Evolutionary conservation across 257 asterid genomes (phyloP), one percentile per base, ranked within the genome.

Genomic region (Phtheirospermum japonicum): DNA sequence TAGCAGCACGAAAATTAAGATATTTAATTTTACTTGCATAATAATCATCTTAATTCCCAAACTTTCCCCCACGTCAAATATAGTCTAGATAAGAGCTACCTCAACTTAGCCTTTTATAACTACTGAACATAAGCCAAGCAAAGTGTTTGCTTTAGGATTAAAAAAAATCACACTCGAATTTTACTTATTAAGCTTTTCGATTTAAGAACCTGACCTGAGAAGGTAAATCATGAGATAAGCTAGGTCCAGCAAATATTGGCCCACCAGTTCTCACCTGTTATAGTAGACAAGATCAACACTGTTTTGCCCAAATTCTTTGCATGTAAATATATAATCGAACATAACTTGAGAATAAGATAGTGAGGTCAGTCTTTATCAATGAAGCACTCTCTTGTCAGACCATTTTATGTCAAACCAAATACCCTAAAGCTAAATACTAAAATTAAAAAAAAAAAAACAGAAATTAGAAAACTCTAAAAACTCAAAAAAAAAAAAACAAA

Each of bases 241-340:
- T 76, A 58, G 94, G 94, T 79, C 96, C 98, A 71, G 91, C 91
- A 61, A 90, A 90, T 67, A 88, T 76, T 64, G 98, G 98, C 65
- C 96, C 98, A 54, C 84, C 83, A 49, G 95, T 85, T 69, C 72
- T 78, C 71, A 69, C 94, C 96, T 89, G 81, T 75, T 42, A 45
- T 55, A 68, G 8, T 66, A 57, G 49, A 37, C 33, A 36, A 23
- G 14, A 50, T 49, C 48, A 64, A 46, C 57, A 61, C 7, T 20
- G 10, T 39, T 57, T 33, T 43, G 17, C 20, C 12, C 51, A 4
- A 45, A 13, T 40, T 2, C 48, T 6, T 8, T 28, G 18, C 62
- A n/a, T 23, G 31, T 36, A 43, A 14, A 51, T 26, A 31, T 28
- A 55, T 48, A 59, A 40, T 39, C 59, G 30, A 51, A 43, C 64